Conservation (phyloP, 345 rosid genomes). For the Eucalyptus sp. region DNA sequence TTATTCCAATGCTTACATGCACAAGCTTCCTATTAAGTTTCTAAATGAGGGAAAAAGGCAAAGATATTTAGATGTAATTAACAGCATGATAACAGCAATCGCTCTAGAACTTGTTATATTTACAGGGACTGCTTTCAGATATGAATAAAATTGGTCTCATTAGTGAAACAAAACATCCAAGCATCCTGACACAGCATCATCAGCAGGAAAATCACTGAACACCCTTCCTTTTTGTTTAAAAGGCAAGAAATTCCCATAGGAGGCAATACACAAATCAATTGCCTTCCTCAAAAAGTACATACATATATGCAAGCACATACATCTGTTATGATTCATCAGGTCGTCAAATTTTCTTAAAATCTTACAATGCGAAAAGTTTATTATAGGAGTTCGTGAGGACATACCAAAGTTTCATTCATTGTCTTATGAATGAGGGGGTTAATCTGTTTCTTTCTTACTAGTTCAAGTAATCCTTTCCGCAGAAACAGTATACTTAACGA, state of each 20-base stretch:
- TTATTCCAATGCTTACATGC: conserved; percentile 75
- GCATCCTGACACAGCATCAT: neutral
- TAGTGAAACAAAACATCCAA: neutral
- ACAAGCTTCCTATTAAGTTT: conserved; percentile 81
- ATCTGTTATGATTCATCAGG: neutral
- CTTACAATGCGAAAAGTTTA: neutral
- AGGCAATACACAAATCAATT: neutral
- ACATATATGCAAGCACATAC: neutral
- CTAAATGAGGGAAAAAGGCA: conserved; percentile 19
- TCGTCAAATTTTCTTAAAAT: neutral
- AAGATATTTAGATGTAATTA: neutral
- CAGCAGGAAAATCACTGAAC: neutral
- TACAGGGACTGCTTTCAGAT: neutral
- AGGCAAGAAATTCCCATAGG: neutral
- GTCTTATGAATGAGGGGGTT: neutral
- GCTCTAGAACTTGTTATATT: neutral
- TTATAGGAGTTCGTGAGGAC: neutral
- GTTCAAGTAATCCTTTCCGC: neutral
- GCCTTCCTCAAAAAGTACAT: neutral
- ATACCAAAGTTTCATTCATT: neutral
- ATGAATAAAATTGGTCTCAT: neutral
- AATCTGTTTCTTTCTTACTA: neutral
- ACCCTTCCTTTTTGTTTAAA: neutral
- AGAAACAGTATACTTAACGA: neutral
- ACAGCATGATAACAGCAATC: neutral